Percentiles rank a stretch among this genome's conserved stretches.
phyloP scores from a whole-genome alignment of 2,329 filamentous ascomycete genomes.

The Pyricularia pennisetigena region DNA sequence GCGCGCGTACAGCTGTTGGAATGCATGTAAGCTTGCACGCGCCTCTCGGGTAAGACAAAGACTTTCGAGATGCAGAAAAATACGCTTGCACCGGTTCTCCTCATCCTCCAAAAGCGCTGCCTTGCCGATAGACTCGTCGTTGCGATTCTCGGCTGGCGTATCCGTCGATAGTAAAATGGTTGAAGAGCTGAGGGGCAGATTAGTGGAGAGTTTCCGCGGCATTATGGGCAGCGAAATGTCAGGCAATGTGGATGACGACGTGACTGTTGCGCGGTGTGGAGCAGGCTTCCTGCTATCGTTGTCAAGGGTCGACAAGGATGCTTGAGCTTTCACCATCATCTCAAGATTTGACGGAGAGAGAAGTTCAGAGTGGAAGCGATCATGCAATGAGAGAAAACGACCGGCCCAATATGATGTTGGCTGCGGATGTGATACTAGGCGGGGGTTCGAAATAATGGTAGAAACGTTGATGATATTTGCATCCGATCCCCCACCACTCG shows the following conservation, averaged over 20 bases:
- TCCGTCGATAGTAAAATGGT: not conserved
- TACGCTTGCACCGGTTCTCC: constrained; percentile 29
- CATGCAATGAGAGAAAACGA: constrained; percentile 43
- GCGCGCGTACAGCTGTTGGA: constrained; percentile 39
- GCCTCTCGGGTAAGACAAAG: constrained; percentile 39
- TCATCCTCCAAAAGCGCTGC: constrained; percentile 22
- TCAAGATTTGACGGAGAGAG: constrained; percentile 19
- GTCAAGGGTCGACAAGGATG: constrained; percentile 9
- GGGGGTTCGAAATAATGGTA: constrained; percentile 11
- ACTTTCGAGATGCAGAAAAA: constrained; percentile 35
- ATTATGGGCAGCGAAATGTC: not conserved
- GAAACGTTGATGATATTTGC: constrained; percentile 2
- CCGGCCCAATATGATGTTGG: constrained; percentile 47
- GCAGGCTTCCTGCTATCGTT: not conserved
- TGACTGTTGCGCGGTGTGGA: not conserved
- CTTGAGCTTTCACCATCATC: constrained; percentile 13
- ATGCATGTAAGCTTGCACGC: constrained; percentile 33
- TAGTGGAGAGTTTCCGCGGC: not conserved
- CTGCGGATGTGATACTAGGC: constrained; percentile 26
- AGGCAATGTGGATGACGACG: not conserved
- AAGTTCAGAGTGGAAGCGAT: constrained; percentile 34
- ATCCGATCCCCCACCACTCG: not conserved
- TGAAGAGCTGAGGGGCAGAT: not conserved
- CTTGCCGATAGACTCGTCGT: not conserved
- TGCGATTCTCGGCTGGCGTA: not conserved